Conservation (phyloP, 2,329 filamentous ascomycete species). For the Dactylellina parvicollis region DNA sequence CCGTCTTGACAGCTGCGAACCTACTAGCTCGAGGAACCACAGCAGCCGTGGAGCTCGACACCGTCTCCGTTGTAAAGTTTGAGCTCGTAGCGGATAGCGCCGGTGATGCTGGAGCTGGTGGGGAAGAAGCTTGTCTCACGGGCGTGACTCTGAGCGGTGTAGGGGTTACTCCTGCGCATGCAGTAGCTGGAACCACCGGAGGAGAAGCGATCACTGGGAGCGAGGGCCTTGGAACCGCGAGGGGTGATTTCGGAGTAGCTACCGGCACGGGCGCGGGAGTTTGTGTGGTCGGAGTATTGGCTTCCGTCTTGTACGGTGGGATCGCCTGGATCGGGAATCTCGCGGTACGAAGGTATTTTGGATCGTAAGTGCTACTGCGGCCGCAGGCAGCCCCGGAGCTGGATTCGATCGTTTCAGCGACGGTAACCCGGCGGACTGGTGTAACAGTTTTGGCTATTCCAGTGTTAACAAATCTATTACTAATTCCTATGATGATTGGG, state of each 20-base stretch:
- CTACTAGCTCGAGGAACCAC: conserved; percentile 20
- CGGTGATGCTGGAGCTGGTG: conserved; percentile 14
- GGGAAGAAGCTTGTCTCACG: not conserved
- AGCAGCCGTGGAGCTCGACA: conserved; percentile 39
- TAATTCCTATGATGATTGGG: not conserved
- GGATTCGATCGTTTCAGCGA: conserved; percentile 22
- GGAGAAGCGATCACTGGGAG: not conserved
- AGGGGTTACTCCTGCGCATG: not conserved
- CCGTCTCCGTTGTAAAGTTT: conserved; percentile 23
- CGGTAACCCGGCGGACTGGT: conserved; percentile 35
- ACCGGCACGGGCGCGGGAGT: not conserved
- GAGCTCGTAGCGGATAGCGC: conserved; percentile 32
- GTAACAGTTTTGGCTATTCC: conserved; percentile 30
- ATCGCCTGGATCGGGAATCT: conserved; percentile 24
- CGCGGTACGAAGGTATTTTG: conserved; percentile 13
- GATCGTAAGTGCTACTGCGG: conserved; percentile 28
- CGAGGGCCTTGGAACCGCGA: not conserved
- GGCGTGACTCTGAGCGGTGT: not conserved
- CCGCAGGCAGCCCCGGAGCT: not conserved
- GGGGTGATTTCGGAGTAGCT: not conserved
- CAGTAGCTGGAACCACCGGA: not conserved
- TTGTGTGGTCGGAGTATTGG: not conserved
- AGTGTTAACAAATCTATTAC: not conserved
- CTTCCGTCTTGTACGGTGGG: not conserved
- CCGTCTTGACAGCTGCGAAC: conserved; percentile 31